Evolutionary conservation across 2,329 filamentous ascomycete species (phyloP).

Genomic region (Lachnellula occidentalis): DNA sequence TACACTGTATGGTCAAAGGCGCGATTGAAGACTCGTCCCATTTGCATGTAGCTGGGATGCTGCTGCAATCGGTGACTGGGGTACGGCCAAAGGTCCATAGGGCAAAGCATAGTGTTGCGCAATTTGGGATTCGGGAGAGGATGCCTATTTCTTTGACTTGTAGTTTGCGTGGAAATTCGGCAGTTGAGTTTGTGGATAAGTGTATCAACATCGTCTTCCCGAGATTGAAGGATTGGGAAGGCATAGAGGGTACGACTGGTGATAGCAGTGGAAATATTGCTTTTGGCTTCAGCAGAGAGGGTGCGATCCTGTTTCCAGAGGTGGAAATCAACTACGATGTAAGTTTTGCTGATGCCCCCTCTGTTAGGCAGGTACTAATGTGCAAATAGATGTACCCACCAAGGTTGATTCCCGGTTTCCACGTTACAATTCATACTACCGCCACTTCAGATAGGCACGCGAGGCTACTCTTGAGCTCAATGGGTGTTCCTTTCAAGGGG

Average conservation of each 20-base stretch:
- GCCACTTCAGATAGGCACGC: conserved; percentile 28
- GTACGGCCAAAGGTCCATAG: conserved; percentile 65
- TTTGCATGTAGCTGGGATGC: conserved; percentile 77
- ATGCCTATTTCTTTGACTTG: conserved; percentile 71
- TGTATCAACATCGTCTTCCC: conserved; percentile 85
- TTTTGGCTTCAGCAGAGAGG: conserved; percentile 71
- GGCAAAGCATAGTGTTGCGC: conserved; percentile 63
- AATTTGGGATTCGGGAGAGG: conserved; percentile 69
- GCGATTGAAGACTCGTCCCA: conserved; percentile 66
- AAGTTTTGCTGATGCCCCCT: conserved; percentile 37
- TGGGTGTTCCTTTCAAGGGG: conserved; percentile 28
- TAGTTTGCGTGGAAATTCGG: conserved; percentile 71
- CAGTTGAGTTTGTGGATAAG: conserved; percentile 88
- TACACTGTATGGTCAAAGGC: conserved; percentile 68
- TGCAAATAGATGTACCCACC: conserved; percentile 49
- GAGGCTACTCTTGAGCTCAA: conserved; percentile 24
- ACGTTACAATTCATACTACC: conserved; percentile 31
- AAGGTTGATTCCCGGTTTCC: conserved; percentile 36
- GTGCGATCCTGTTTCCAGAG: conserved; percentile 83
- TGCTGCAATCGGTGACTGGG: conserved; percentile 80
- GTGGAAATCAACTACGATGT: conserved; percentile 94
- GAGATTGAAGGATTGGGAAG: conserved; percentile 92
- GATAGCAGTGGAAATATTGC: conserved; percentile 83
- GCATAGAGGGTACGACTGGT: conserved; percentile 64
- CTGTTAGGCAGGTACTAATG: conserved; percentile 9